A percentile compares a stretch with the other conserved stretches of the same genome.
These are phyloP conservation scores for Stentor coeruleus DNA, from an alignment of 73 alveolate species.

Conservation along the genomic window DNA sequence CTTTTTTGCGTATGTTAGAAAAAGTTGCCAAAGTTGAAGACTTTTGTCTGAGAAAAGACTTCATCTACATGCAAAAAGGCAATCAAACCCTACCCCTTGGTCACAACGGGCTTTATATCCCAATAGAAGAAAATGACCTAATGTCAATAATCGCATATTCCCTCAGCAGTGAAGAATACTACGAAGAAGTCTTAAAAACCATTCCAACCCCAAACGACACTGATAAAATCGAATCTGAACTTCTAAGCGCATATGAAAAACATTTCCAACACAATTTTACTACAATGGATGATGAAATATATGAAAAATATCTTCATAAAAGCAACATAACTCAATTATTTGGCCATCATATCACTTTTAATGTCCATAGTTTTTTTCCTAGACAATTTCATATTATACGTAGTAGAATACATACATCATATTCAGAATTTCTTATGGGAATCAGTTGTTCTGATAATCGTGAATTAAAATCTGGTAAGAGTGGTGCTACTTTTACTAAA, in stretches of 20 bases:
- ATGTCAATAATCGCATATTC: slow-evolving; percentile 12
- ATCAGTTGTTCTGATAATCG: neutral
- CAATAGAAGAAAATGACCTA: slow-evolving; percentile 12
- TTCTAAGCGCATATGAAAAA: neutral
- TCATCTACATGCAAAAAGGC: neutral
- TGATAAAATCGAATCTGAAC: neutral
- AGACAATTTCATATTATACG: neutral
- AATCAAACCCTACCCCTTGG: neutral
- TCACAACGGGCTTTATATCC: neutral
- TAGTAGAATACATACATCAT: neutral
- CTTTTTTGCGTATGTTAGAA: neutral
- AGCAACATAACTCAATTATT: neutral
- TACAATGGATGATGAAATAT: neutral
- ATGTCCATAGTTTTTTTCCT: neutral
- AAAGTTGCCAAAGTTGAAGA: neutral
- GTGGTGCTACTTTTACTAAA: neutral
- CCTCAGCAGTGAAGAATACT: neutral
- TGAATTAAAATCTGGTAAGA: slow-evolving; percentile 15
- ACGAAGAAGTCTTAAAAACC: neutral
- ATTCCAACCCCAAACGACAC: neutral
- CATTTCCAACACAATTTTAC: neutral
- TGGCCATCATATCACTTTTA: slow-evolving; percentile 16
- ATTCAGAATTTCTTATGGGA: neutral
- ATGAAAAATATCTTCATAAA: neutral
- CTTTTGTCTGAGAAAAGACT: neutral